phyloP scores from a whole-genome alignment of 768 basidiomycete genomes.

The Lyophyllum shimeji region DNA sequence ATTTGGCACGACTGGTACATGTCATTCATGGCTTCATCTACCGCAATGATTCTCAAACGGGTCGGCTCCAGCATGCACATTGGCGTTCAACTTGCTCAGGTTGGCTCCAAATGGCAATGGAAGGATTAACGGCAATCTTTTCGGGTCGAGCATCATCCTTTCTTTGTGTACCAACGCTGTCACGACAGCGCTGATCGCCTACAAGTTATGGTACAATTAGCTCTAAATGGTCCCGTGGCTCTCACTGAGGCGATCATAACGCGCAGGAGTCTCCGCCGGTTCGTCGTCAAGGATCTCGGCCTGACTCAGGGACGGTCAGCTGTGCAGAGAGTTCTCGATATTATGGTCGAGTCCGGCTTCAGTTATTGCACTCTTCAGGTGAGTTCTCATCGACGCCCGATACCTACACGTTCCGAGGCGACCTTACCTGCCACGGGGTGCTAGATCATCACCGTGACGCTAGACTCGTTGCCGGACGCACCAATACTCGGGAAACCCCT shows the following conservation, averaged over 20 bases:
- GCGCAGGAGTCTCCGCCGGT: slow-evolving; percentile 2
- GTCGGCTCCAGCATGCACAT: background rate
- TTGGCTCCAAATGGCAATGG: background rate
- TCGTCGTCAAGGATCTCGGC: background rate
- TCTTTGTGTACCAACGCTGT: slow-evolving; percentile 7
- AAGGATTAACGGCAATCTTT: background rate
- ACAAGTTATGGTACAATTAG: slow-evolving; percentile 7
- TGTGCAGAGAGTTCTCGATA: slow-evolving; percentile 3
- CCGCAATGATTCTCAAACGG: background rate
- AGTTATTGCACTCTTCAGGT: slow-evolving; percentile 6
- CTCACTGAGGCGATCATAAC: background rate
- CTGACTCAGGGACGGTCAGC: background rate
- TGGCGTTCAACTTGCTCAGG: background rate
- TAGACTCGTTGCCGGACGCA: slow-evolving; percentile 3
- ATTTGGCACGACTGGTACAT: slow-evolving; percentile 7
- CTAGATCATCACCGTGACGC: background rate
- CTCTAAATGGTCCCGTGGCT: background rate
- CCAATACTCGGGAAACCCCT: background rate
- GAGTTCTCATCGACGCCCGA: background rate
- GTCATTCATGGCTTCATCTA: background rate
- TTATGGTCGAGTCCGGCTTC: slow-evolving; percentile 6
- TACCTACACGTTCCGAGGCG: background rate
- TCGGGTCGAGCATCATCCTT: slow-evolving; percentile 3
- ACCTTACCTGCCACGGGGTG: too few relatives aligned
- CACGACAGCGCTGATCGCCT: slow-evolving; percentile 4